phyloP scores from a whole-genome alignment of 164 flowering plant genomes.

The Vitis amurensis region DNA sequence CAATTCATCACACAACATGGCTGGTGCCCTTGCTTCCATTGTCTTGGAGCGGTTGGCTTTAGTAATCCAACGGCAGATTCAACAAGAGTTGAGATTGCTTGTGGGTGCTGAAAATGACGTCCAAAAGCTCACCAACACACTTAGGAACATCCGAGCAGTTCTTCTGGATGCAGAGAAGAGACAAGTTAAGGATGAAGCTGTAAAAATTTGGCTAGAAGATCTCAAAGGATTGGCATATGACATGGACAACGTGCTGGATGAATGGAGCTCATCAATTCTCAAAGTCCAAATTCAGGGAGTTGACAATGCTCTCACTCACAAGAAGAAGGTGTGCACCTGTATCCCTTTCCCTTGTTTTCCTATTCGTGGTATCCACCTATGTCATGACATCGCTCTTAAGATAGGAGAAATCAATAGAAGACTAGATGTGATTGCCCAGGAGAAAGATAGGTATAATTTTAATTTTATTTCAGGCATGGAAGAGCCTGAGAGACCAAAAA shows the following conservation, averaged over 20 bases:
- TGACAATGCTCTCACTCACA: no score
- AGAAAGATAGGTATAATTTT: constrained; percentile 3
- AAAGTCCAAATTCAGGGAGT: no score
- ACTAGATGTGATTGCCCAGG: constrained; percentile 3
- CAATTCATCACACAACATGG: constrained; percentile 5
- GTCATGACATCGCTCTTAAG: constrained; percentile 12
- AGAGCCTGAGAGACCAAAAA: neutral
- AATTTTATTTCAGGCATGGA: neutral
- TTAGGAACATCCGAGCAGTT: constrained; percentile 6
- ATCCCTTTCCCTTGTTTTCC: neutral
- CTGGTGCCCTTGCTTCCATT: constrained; percentile 6
- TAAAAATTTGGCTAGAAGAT: constrained; percentile 16
- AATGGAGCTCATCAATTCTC: neutral
- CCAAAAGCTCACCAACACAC: neutral
- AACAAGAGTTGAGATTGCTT: neutral
- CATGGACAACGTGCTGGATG: no score
- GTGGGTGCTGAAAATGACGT: constrained; percentile 7
- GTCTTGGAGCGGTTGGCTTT: constrained; percentile 8
- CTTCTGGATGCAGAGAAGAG: constrained; percentile 26
- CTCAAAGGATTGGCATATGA: constrained; percentile 1
- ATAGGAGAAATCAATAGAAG: constrained; percentile 8
- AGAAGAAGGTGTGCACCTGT: neutral
- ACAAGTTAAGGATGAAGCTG: neutral
- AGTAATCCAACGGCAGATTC: neutral
- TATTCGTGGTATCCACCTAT: neutral